Evolutionary conservation across 1,284 basidiomycete species (phyloP), one percentile per base, ranked within the genome.

Genomic region (Tremellales sp.): DNA sequence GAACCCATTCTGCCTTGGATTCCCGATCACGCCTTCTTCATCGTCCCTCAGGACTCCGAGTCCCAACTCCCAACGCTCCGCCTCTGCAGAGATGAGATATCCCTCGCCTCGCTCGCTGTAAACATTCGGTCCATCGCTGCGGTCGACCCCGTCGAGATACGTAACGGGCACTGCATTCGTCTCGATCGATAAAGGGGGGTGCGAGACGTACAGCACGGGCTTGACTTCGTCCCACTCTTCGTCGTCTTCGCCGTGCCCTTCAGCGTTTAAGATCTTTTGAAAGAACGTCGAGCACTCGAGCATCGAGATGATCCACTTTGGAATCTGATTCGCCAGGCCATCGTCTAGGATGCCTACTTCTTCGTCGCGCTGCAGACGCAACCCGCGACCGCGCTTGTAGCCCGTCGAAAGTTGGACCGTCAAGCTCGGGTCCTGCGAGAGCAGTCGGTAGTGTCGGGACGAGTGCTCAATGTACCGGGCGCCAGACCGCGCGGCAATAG

Each of bases 401-500:
- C 56, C 54, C 7, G 60, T 61, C 19, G 52, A 54, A 7, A 47
- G 42, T 40, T 66, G 59, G 3, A 63, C 53, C 10, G 58, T 54
- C 21, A 64, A 43, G 31, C 52, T 56, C 2, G 67, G 61, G 32
- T 57, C 57, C 19, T 51, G 45, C 2, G 58, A 62, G 4, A 64
- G 42, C 25, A 56, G 53, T 21, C 53, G 49, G 50, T 60, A 57
- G 40, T 64, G 59, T 25, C 65, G 51, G n/a, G 64, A 53, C n/a
- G 66, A 61, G 33, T 68, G 63, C 44, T 74, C 73, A 42, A 73
- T 62, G 50, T 66, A 73, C 8, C 73, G 60, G 0, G 73, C 63
- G 0, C 70, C 69, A 8, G 63, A 50, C 13, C 73, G 63, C 9
- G 90, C 90, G 13, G 85, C 83, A 57, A 86, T 81, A 0, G 89